Evolutionary conservation across 139 green algal species (phyloP).

Genomic region (Volvox africanus): DNA sequence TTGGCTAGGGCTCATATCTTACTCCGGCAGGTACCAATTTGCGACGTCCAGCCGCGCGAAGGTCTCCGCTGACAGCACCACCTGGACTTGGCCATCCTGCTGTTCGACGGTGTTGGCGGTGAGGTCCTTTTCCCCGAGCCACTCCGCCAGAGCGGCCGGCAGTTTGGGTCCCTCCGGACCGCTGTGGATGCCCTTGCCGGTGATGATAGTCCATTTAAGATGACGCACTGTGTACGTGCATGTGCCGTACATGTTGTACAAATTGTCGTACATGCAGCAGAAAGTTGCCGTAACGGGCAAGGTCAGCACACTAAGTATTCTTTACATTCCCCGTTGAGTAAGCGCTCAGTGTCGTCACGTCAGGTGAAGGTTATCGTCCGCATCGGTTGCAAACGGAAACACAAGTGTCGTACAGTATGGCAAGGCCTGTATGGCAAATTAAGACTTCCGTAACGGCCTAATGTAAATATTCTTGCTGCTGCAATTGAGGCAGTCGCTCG

Average conservation of each 20-base stretch:
- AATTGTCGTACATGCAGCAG: neutral
- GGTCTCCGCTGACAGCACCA: neutral
- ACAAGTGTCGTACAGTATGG: too few relatives aligned
- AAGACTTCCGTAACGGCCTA: too few relatives aligned
- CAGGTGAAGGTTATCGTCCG: too few relatives aligned
- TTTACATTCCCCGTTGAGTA: too few relatives aligned
- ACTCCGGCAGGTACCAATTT: neutral
- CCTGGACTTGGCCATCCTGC: neutral
- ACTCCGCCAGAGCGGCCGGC: neutral
- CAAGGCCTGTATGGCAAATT: too few relatives aligned
- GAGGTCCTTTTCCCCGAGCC: neutral
- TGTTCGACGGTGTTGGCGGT: neutral
- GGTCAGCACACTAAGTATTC: too few relatives aligned
- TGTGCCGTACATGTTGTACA: neutral
- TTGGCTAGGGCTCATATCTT: too few relatives aligned
- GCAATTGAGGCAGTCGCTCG: too few relatives aligned
- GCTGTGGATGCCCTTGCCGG: neutral
- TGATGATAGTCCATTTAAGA: neutral
- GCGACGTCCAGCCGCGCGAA: neutral
- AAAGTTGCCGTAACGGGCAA: too few relatives aligned
- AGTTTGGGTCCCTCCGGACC: neutral
- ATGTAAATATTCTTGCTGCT: too few relatives aligned
- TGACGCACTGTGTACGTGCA: neutral
- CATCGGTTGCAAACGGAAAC: too few relatives aligned
- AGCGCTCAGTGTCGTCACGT: too few relatives aligned